A percentile compares a stretch with the other conserved stretches of the same genome.
phyloP scores from a whole-genome alignment of 2,329 filamentous ascomycete species.

The Colletotrichum lindemuthianum region DNA sequence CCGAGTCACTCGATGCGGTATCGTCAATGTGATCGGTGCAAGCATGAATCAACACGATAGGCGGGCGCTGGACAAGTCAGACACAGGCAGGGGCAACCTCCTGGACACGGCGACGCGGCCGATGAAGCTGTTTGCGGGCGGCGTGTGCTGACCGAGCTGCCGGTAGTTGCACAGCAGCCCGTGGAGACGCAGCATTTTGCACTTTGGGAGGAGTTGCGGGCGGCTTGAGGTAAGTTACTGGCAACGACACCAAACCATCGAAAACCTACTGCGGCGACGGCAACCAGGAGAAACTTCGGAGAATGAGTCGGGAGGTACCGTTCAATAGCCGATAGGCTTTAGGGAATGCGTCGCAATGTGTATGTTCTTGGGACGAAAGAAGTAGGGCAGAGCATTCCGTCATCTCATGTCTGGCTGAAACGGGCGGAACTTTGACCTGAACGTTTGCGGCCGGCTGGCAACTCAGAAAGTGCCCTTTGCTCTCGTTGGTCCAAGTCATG shows the following conservation, averaged over 20 bases:
- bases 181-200: background rate
- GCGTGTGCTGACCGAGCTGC: background rate
- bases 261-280: background rate
- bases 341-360: background rate
- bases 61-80: constrained; percentile 16
- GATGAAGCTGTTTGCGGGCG: constrained; percentile 22
- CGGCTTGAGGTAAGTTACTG: too few species aligned
- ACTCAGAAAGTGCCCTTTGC: constrained; percentile 11
- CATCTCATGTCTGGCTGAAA: constrained; percentile 31
- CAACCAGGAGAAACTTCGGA: background rate
- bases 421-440: constrained; percentile 21
- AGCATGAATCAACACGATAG: background rate
- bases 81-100: constrained; percentile 10
- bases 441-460: constrained; percentile 12
- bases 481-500: background rate
- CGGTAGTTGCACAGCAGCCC: background rate
- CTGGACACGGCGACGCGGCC: background rate
- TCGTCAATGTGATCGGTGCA: constrained; percentile 1
- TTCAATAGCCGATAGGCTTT: constrained; percentile 8
- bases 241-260: too few species aligned
- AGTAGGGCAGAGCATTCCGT: constrained; percentile 9
- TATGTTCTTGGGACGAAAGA: constrained; percentile 19
- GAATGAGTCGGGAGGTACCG: too few species aligned
- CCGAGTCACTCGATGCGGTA: background rate
- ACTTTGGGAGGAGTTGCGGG: background rate